Percentiles rank a stretch among this genome's conserved stretches.
phyloP scores from a whole-genome alignment of 352 stramenopile genomes.

The Phytophthora sp. region DNA sequence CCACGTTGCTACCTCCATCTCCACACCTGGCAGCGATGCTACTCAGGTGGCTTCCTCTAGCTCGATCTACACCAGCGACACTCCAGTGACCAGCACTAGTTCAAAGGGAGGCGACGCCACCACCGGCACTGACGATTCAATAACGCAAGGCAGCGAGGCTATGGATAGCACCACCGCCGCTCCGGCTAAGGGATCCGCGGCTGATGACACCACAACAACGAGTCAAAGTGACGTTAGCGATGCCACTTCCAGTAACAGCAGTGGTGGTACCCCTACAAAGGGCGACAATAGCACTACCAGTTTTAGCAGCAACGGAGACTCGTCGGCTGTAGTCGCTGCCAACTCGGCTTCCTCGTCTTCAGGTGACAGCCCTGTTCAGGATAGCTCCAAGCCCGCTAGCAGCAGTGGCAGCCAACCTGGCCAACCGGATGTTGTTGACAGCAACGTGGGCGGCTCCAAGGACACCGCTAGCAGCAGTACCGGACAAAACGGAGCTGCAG shows the following conservation, averaged over 20 bases:
- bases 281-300: neutral
- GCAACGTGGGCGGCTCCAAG: conserved; percentile 12
- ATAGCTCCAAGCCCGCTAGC: conserved; percentile 7
- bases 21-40: conserved; percentile 6
- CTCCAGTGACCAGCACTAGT: conserved; percentile 6
- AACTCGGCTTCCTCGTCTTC: conserved; percentile 15
- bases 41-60: conserved; percentile 10
- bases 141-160: neutral
- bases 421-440: conserved; percentile 6
- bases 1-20: conserved; percentile 8
- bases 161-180: neutral
- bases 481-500: conserved; percentile 3
- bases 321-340: conserved; percentile 11
- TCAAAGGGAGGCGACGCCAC: conserved; percentile 16
- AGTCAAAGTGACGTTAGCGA: conserved; percentile 2
- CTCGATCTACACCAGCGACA: conserved; percentile 8
- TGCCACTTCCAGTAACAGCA: neutral
- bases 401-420: conserved; percentile 11
- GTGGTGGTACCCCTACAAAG: neutral
- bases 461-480: conserved; percentile 1
- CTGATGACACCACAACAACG: conserved; percentile 2
- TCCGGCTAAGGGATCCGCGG: neutral
- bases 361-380: neutral
- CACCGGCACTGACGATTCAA: conserved; percentile 7
- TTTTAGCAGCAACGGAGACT: conserved; percentile 14